Conservation (phyloP, 2,329 filamentous ascomycete species). For the Fonsecaea pedrosoi region DNA sequence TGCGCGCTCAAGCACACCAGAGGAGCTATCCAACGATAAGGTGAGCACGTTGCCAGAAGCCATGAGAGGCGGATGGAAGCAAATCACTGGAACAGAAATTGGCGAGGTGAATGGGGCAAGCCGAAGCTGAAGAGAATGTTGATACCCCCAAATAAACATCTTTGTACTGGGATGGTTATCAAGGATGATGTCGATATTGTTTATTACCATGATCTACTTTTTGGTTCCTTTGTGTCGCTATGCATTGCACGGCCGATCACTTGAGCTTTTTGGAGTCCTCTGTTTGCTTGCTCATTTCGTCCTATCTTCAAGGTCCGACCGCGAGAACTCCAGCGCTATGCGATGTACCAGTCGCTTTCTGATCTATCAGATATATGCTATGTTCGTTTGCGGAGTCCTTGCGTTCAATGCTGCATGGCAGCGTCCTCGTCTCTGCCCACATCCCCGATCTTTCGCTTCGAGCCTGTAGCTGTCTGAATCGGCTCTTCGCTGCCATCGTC, state of each 20-base stretch:
- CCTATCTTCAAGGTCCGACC: neutral
- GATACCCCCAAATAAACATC: neutral
- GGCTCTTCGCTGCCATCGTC: conserved; percentile 31
- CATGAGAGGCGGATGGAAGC: conserved; percentile 24
- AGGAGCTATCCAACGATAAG: conserved; percentile 78
- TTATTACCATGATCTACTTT: conserved; percentile 1
- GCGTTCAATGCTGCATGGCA: conserved; percentile 28
- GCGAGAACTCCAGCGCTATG: conserved; percentile 9
- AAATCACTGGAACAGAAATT: neutral
- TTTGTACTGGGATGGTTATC: neutral
- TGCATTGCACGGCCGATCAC: neutral
- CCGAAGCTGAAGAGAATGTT: neutral
- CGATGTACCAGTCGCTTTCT: neutral
- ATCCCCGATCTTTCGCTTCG: conserved; percentile 39
- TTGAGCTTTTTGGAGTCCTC: neutral
- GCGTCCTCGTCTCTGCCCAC: conserved; percentile 34
- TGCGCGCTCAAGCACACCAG: conserved; percentile 77
- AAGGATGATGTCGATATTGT: neutral
- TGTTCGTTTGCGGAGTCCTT: neutral
- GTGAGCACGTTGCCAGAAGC: conserved; percentile 68
- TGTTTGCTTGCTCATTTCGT: neutral
- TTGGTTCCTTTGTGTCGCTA: neutral
- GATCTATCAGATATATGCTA: neutral
- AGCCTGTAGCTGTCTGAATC: conserved; percentile 23
- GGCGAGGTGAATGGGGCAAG: neutral